Base-by-base conservation (phyloP, 163 green algal species). In the Scenedesmus sp. region DNA sequence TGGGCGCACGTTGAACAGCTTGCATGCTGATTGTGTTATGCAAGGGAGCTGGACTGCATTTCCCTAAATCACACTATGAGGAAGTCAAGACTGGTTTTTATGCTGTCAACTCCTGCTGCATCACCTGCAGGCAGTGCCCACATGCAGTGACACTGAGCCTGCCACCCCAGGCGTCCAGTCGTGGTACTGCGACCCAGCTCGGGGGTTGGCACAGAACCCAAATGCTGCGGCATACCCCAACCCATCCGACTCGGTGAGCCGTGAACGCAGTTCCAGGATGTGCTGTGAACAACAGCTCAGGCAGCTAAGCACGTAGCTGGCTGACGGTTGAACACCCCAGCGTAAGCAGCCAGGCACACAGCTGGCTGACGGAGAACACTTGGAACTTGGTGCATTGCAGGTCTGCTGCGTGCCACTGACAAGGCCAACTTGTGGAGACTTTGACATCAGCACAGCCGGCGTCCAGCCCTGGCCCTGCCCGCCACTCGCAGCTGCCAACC, bases 391-490 rank as follows among this genome's bases (percentile, higher is more conserved):
- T 40, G 30, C 22, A 20, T 3, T 40, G 30, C 65, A 76, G 65
- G 65, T 76, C 7, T 76, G 65, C 65, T 76, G 65, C 26, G 65
- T 76, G 65, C 65, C 65, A 18, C 30, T 76, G 30, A n/a, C 30
- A 37, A 40, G 65, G 3, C 65, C 65, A 37, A 40, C 65, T 1
- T 76, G 65, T 76, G 65, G 65, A 76, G 65, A 76, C 65, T 76
- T 76, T 40, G 65, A 76, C 26, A 76, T 76, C 65, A 40, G 4
- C 65, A 76, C 65, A 37, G 15, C 30, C 9, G 65, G 65, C 12
- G 24, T 76, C 65, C 65, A 76, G 65, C 65, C 65, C 65, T 76
- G 65, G 65, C 30, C 65, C 26, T 76, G 65, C 65, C 65, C 65
- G 1, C 18, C 65, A 40, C 65, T 76, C 65, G 40, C 65, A 40